Conservation (phyloP, 768 basidiomycete species). For the Amanita molliuscula region DNA sequence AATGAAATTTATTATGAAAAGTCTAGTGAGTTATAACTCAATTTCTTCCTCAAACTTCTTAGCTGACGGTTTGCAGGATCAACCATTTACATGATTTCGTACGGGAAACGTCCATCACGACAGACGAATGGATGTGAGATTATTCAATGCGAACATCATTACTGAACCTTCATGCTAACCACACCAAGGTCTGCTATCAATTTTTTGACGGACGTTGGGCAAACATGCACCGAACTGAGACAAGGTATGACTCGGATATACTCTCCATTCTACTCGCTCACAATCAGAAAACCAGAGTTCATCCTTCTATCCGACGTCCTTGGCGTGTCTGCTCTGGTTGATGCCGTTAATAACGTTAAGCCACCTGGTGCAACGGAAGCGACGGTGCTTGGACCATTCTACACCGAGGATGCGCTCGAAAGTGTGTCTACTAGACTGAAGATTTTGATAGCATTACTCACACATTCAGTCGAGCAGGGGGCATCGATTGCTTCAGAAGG, state of each 20-base stretch:
- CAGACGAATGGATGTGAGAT: conserved; percentile 73
- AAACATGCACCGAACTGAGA: conserved; percentile 60
- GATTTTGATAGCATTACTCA: not conserved
- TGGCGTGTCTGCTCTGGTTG: conserved; percentile 71
- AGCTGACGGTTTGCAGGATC: conserved; percentile 24
- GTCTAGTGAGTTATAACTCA: conserved; percentile 19
- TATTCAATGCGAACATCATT: not conserved
- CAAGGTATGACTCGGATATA: conserved; percentile 29
- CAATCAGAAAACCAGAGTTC: conserved; percentile 38
- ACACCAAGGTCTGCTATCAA: conserved; percentile 43
- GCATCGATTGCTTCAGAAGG: conserved; percentile 81
- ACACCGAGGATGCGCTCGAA: conserved; percentile 65
- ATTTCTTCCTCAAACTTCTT: not conserved
- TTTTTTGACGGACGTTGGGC: conserved; percentile 67
- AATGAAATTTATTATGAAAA: conserved; percentile 32
- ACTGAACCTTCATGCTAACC: not conserved
- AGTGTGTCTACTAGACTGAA: conserved; percentile 26
- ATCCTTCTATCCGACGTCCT: conserved; percentile 80
- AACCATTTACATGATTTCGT: conserved; percentile 69
- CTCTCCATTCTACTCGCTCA: not conserved
- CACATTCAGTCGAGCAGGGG: conserved; percentile 44
- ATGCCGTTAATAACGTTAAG: conserved; percentile 61
- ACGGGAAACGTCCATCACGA: conserved; percentile 64
- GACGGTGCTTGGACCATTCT: conserved; percentile 78
- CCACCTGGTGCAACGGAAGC: conserved; percentile 56